phyloP scores from a whole-genome alignment of 1,284 basidiomycete genomes.

The Cryptococcus floricola region DNA sequence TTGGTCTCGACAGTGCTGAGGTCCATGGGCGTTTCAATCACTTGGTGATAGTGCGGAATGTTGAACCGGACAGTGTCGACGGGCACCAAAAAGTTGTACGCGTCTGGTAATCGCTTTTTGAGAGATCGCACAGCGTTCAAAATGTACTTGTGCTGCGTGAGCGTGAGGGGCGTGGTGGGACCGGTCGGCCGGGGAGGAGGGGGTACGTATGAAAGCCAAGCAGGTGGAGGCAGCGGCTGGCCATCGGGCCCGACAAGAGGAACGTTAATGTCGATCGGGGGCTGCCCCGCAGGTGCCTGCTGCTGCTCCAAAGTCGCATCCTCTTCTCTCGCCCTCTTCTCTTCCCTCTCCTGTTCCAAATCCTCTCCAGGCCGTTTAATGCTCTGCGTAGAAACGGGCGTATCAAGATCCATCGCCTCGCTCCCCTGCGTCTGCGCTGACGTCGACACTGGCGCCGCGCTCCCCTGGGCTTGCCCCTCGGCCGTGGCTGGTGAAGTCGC shows the following conservation, averaged over 20 bases:
- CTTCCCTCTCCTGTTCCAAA: slow-evolving; percentile 25
- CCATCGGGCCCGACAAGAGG: slow-evolving; percentile 6
- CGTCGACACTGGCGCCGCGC: slow-evolving; percentile 22
- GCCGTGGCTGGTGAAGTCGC: slow-evolving; percentile 4
- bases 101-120: slow-evolving; percentile 77
- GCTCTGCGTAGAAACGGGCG: slow-evolving; percentile 14
- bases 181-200: slow-evolving; percentile 37
- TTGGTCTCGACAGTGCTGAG: slow-evolving; percentile 91
- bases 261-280: neutral
- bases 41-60: slow-evolving; percentile 83
- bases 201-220: slow-evolving; percentile 31
- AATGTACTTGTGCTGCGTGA: slow-evolving; percentile 75
- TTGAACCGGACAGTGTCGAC: slow-evolving; percentile 87
- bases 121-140: slow-evolving; percentile 73
- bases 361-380: slow-evolving; percentile 39
- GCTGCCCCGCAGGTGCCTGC: slow-evolving; percentile 1
- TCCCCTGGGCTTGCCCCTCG: slow-evolving; percentile 1
- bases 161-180: slow-evolving; percentile 42
- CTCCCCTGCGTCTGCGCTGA: slow-evolving; percentile 19
- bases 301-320: slow-evolving; percentile 4
- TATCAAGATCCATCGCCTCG: neutral
- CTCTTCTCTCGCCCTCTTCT: slow-evolving; percentile 34
- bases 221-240: slow-evolving; percentile 9
- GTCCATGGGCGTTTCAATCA: slow-evolving; percentile 93
- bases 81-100: slow-evolving; percentile 74